Evolutionary conservation across 495 filamentous ascomycete species (phyloP).

Genomic region (Collariella sp.): DNA sequence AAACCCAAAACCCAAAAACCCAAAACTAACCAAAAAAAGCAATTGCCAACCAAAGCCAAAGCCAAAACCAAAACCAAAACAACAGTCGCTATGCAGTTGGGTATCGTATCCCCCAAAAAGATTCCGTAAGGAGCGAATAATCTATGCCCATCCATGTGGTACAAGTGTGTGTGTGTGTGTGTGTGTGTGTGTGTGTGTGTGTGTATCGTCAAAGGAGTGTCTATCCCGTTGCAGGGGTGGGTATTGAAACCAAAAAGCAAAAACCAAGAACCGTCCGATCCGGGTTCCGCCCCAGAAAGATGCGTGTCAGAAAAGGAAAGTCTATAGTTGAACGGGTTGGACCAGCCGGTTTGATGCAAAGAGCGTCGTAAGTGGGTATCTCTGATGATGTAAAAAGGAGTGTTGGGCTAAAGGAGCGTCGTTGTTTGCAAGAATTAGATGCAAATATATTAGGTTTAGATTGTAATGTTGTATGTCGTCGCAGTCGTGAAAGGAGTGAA

Average conservation of each 20-base stretch:
- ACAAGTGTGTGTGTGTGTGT: constrained; percentile 5
- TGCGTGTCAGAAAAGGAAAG: constrained; percentile 36
- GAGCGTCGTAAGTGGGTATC: constrained; percentile 39
- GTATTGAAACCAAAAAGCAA: constrained; percentile 13
- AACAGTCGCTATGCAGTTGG: constrained; percentile 49
- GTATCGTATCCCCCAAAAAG: constrained; percentile 32
- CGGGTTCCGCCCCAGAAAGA: background rate
- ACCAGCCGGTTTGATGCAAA: constrained; percentile 32
- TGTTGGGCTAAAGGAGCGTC: constrained; percentile 35
- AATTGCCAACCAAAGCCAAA: constrained; percentile 1
- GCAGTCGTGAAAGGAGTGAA: constrained; percentile 37
- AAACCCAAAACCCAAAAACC: background rate
- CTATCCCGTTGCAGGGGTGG: constrained; percentile 23
- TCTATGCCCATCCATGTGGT: constrained; percentile 26
- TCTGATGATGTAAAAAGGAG: constrained; percentile 15
- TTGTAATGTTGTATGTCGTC: constrained; percentile 17
- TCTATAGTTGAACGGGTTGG: constrained; percentile 32
- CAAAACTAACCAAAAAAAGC: background rate
- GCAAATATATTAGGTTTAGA: constrained; percentile 2
- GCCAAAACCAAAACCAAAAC: constrained; percentile 19
- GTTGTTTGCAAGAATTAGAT: constrained; percentile 14
- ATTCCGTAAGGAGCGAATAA: constrained; percentile 28
- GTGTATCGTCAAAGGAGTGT: constrained; percentile 28
- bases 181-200: constrained; percentile 3
- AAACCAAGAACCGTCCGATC: no score